Evolutionary conservation across 805 yeast genomes (phyloP).

Genomic region (Scheffersomyces coipomensis): DNA sequence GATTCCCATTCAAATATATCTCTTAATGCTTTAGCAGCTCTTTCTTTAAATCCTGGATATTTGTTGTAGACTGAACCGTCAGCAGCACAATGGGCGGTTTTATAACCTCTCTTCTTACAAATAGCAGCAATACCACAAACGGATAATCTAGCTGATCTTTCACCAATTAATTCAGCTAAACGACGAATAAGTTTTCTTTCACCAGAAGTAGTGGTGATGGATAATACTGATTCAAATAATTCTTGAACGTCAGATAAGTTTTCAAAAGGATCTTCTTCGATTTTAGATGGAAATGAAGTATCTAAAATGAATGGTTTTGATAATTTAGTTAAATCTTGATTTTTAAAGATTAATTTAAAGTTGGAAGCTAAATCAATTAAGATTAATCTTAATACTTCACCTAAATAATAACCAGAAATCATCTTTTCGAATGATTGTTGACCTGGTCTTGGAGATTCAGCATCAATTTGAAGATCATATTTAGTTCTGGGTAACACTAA

Average conservation of each 20-base stretch:
- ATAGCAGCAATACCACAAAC: slow-evolving; percentile 96
- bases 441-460: slow-evolving; percentile 90
- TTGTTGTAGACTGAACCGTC: slow-evolving; percentile 95
- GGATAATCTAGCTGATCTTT: slow-evolving; percentile 88
- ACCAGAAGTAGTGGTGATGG: slow-evolving; percentile 62
- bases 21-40: slow-evolving; percentile 84
- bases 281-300: slow-evolving; percentile 80
- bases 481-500: slow-evolving; percentile 81
- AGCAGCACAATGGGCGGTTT: slow-evolving; percentile 86
- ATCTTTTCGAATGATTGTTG: slow-evolving; percentile 95
- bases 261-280: slow-evolving; percentile 88
- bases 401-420: slow-evolving; percentile 96
- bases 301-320: slow-evolving; percentile 72
- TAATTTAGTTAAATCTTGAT: slow-evolving; percentile 66
- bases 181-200: slow-evolving; percentile 84
- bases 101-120: slow-evolving; percentile 78
- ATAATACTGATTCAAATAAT: slow-evolving; percentile 58
- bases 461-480: slow-evolving; percentile 79
- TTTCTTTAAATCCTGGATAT: slow-evolving; percentile 87
- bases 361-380: slow-evolving; percentile 68
- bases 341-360: slow-evolving; percentile 61
- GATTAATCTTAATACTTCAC: slow-evolving; percentile 83
- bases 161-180: slow-evolving; percentile 83
- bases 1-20: slow-evolving; percentile 82
- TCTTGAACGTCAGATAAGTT: slow-evolving; percentile 73